Evolutionary conservation across 805 yeast genomes (phyloP), one percentile per base, ranked within the genome.

Genomic region (Zygotorulaspora danielsina): DNA sequence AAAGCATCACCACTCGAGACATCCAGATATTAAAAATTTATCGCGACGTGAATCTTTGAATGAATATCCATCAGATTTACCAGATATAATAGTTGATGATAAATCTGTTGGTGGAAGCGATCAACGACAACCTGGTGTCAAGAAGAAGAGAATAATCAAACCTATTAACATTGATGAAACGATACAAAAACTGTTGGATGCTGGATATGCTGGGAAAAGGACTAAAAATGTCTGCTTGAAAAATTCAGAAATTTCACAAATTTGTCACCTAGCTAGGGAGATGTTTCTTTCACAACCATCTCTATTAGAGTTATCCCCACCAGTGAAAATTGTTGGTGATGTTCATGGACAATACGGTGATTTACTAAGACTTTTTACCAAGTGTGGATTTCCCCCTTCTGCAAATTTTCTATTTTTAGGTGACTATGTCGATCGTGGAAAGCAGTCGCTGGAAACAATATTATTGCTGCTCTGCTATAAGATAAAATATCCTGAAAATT

Each of bases 261-360:
- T 93, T 31, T 93, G 98, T 66, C 74, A 84, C 27, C 77, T 79
- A 27, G 95, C 97, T 3, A 73, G 96, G 45, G 96, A 93, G 56
- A 80, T 90, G 11, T 86, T 93, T 54, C 66, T 93, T 41, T 76
- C 84, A 39, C 97, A 93, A 61, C 98, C 98, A 5, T 75, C 96
- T 4, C 66, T 90, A 37, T 69, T 90, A 42, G 97, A 93, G 61
- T 70, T 90, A 45, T 77, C 85, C 16, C 64, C 93, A 0, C 89
- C 93, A 0, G 90, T 84, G 3, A 84, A 84, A 58, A 76, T 84
- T 42, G 90, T 84, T 5, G 93, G 93, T 30, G 98, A 93, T 61
- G 95, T 93, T 20, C 98, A 93, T 64, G 98, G 98, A 20, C 98
- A 93, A 64, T 93, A 82, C 60, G 84, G 84, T 36, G 98, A 93